Percentiles rank a stretch among this genome's conserved stretches.
Conservation (phyloP, 768 basidiomycete genomes). For the Crassisporium funariophilum region DNA sequence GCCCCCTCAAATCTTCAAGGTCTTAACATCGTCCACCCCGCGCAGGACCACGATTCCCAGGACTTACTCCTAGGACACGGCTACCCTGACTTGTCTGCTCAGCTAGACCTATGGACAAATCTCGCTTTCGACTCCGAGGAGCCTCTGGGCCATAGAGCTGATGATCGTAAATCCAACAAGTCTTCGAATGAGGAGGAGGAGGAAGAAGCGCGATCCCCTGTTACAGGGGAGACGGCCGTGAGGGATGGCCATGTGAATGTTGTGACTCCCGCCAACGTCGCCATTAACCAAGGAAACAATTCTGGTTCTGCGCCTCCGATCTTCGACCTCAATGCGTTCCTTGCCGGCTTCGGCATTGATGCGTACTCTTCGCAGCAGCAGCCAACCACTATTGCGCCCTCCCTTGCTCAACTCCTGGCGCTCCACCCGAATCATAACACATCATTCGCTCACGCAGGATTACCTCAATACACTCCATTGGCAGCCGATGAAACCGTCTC, state of each 20-base stretch:
- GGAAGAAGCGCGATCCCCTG: slow-evolving; percentile 40
- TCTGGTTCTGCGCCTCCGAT: slow-evolving; percentile 33
- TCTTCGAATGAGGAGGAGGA: slow-evolving; percentile 46
- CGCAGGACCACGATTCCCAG: slow-evolving; percentile 44
- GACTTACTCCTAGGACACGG: slow-evolving; percentile 65
- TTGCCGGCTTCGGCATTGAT: slow-evolving; percentile 26
- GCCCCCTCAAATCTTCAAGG: slow-evolving; percentile 73
- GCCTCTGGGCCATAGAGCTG: slow-evolving; percentile 39
- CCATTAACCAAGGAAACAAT: slow-evolving; percentile 23
- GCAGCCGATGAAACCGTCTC: slow-evolving; percentile 23
- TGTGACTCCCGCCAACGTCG: slow-evolving; percentile 49
- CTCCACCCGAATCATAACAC: slow-evolving; percentile 47
- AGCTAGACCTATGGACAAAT: slow-evolving; percentile 85
- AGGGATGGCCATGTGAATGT: slow-evolving; percentile 63
- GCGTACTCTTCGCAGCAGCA: slow-evolving; percentile 28
- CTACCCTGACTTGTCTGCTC: slow-evolving; percentile 74
- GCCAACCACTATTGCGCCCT: slow-evolving; percentile 42
- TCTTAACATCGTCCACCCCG: slow-evolving; percentile 75
- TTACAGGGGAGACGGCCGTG: slow-evolving; percentile 42
- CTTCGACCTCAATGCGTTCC: slow-evolving; percentile 42
- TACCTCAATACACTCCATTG: slow-evolving; percentile 23
- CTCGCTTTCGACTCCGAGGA: slow-evolving; percentile 81
- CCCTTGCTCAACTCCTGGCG: slow-evolving; percentile 72
- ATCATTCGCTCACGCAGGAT: slow-evolving; percentile 18
- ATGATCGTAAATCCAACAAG: slow-evolving; percentile 37